Evolutionary conservation across 2,329 filamentous ascomycete species (phyloP).

Genomic region (Ophiocordyceps camponoti-rufipedis): DNA sequence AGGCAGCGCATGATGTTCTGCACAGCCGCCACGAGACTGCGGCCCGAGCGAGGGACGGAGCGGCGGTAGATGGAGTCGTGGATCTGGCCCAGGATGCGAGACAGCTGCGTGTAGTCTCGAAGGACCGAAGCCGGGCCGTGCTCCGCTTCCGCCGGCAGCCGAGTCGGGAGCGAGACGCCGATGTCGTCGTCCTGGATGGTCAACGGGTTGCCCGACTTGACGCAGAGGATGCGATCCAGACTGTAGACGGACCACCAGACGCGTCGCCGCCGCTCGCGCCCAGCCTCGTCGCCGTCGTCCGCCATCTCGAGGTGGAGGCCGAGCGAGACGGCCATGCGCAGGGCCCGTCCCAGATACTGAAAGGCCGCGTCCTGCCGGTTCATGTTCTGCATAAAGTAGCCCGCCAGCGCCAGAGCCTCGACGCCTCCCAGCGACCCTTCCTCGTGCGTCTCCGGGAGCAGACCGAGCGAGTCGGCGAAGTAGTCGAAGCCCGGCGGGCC

Average conservation of each 20-base stretch:
- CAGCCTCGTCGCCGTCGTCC: conserved; percentile 16
- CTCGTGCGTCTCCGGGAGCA: conserved; percentile 36
- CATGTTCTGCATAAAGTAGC: conserved; percentile 39
- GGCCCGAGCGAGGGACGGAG: conserved; percentile 20
- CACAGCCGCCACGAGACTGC: conserved; percentile 28
- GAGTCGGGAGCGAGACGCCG: conserved; percentile 13
- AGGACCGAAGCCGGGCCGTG: conserved; percentile 28
- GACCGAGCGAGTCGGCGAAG: conserved; percentile 30
- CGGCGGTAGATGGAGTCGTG: conserved; percentile 25
- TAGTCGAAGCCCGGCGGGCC: conserved; percentile 37
- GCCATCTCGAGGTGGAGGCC: conserved; percentile 34
- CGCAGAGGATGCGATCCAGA: conserved; percentile 31
- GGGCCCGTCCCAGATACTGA: conserved; percentile 32
- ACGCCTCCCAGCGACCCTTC: conserved; percentile 34
- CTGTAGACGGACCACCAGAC: conserved; percentile 40
- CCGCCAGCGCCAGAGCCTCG: conserved; percentile 33
- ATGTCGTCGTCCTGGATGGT: conserved; percentile 37
- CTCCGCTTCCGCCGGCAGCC: conserved; percentile 16
- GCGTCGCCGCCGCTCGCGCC: conserved; percentile 28
- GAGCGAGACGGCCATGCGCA: conserved; percentile 37
- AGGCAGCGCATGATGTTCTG: conserved; percentile 30
- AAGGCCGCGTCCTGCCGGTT: conserved; percentile 36
- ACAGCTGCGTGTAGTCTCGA: conserved; percentile 31
- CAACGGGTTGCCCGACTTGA: conserved; percentile 35
- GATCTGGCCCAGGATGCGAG: conserved; percentile 31